These are phyloP conservation scores for Dendrobium nobile DNA, from an alignment of 106 monocot genomes.

Conservation along the genomic window DNA sequence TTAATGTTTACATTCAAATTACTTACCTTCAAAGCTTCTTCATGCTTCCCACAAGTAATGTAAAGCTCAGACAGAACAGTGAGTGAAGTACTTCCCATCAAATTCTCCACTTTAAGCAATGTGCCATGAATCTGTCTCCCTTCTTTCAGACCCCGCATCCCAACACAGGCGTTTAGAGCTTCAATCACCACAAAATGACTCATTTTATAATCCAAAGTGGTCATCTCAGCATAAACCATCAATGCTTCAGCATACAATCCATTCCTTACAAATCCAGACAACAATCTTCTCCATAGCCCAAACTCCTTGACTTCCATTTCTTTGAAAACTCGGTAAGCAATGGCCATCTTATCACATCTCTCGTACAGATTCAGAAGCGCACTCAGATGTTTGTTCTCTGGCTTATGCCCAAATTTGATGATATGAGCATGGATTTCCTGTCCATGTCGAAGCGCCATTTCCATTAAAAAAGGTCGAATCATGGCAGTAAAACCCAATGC, in stretches of 20 bases:
- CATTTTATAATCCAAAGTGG: slow-evolving; percentile 5
- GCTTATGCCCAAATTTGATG: slow-evolving; percentile 24
- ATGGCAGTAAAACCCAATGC: slow-evolving; percentile 24
- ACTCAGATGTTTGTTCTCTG: slow-evolving; percentile 19
- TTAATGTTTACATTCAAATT: too few species aligned
- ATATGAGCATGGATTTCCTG: slow-evolving; percentile 41
- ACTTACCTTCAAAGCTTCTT: slow-evolving; percentile 16
- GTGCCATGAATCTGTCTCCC: slow-evolving; percentile 35
- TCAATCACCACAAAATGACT: slow-evolving; percentile 3
- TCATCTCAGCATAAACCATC: slow-evolving; percentile 18
- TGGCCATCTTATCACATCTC: slow-evolving; percentile 29
- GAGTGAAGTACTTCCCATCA: slow-evolving; percentile 11
- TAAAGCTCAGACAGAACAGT: slow-evolving; percentile 27
- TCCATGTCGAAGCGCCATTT: slow-evolving; percentile 24
- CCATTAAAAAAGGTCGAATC: slow-evolving; percentile 21
- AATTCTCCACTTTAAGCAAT: slow-evolving; percentile 12
- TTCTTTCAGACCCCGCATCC: slow-evolving; percentile 18
- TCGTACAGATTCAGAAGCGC: slow-evolving; percentile 25
- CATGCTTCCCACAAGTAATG: slow-evolving; percentile 17
- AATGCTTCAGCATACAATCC: slow-evolving; percentile 22
- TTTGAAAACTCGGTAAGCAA: slow-evolving; percentile 21
- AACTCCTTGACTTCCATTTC: slow-evolving; percentile 10
- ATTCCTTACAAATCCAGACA: slow-evolving; percentile 31
- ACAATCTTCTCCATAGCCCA: slow-evolving; percentile 22
- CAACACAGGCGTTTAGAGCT: slow-evolving; percentile 26